These are phyloP conservation scores for Fusarium nodosum DNA, from an alignment of 2,329 filamentous ascomycete genomes.

Conservation along the genomic window DNA sequence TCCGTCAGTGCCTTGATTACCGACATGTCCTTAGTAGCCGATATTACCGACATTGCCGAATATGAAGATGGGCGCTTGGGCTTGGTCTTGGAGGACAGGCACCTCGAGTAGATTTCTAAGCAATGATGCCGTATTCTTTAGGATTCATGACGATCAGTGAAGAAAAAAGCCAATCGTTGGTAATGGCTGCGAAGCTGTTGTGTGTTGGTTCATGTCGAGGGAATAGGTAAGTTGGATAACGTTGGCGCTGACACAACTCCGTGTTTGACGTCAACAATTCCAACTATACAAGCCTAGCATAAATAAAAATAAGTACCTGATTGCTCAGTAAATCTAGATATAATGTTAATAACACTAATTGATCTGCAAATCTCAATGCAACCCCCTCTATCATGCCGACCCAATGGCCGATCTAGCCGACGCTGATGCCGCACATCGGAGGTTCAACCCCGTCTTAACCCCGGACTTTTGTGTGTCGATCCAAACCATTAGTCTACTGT, in stretches of 20 bases:
- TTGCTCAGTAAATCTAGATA: neutral
- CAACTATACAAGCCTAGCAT: neutral
- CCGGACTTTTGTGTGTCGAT: neutral
- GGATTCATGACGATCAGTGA: neutral
- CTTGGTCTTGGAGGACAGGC: neutral
- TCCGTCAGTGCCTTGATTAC: slow-evolving; percentile 1
- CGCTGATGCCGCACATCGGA: slow-evolving; percentile 13
- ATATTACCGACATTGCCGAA: slow-evolving; percentile 12
- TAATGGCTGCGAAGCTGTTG: neutral
- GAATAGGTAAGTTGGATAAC: neutral
- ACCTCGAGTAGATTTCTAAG: neutral
- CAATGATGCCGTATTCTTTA: accelerated
- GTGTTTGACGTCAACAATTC: neutral
- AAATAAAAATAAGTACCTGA: neutral
- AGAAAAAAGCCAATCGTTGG: accelerated
- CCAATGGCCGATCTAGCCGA: slow-evolving; percentile 13
- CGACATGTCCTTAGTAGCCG: slow-evolving; percentile 23
- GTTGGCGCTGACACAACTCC: neutral
- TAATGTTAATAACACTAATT: too few species aligned
- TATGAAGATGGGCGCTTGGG: too few species aligned
- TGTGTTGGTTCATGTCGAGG: neutral
- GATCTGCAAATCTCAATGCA: neutral
- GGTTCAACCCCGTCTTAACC: slow-evolving; percentile 29
- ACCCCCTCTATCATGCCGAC: neutral
- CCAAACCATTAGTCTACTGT: neutral